Conservation (phyloP, 2,329 filamentous ascomycete species). For the Claviceps africana region DNA sequence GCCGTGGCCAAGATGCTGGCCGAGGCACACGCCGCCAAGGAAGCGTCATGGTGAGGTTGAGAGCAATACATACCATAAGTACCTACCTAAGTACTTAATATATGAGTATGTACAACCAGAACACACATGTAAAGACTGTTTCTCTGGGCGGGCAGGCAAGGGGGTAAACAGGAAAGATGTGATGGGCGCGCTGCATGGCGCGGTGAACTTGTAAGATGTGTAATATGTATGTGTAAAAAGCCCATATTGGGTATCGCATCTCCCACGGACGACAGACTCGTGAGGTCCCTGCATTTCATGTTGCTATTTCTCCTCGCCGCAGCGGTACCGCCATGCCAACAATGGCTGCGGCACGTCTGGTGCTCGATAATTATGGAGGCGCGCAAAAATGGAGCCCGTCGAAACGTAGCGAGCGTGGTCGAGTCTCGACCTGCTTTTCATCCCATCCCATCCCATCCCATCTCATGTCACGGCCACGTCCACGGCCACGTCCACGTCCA, state of each 20-base stretch:
- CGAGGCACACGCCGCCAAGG: slow-evolving; percentile 6
- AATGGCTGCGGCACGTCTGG: not conserved
- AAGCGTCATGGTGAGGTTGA: not conserved
- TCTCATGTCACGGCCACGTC: no score
- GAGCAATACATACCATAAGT: not conserved
- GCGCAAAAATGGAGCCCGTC: not conserved
- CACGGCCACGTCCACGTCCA: not conserved
- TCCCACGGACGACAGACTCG: not conserved
- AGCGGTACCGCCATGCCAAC: not conserved
- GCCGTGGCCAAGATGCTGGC: slow-evolving; percentile 11
- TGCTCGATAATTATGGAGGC: not conserved
- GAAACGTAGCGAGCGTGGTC: not conserved
- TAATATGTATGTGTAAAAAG: no score
- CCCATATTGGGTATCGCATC: not conserved
- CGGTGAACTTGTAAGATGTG: no score
- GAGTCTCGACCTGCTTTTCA: not conserved
- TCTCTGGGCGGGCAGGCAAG: not conserved
- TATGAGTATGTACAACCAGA: no score
- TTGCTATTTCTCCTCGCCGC: no score
- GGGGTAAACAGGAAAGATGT: not conserved
- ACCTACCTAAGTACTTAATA: no score
- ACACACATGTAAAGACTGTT: not conserved
- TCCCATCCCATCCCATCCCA: not conserved
- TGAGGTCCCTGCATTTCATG: no score
- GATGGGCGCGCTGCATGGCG: not conserved